Base-by-base conservation (phyloP, 331 rosid genomes). In the Rosa hybrid region DNA sequence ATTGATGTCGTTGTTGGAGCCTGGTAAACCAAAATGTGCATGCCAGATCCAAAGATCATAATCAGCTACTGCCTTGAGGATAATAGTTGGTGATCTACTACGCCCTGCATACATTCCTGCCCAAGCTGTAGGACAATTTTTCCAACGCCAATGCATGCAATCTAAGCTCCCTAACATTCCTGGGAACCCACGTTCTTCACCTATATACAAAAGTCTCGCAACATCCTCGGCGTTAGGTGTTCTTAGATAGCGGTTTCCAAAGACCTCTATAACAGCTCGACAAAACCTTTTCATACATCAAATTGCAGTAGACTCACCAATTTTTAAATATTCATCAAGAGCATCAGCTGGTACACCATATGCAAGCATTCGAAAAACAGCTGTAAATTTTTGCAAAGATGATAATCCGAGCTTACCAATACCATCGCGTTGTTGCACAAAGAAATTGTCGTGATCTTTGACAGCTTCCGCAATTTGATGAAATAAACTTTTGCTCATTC, bases 91-190 rank as follows among this genome's bases (percentile, higher is more conserved):
- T 51, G 72, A 62, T 76, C 80, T n/a, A 60, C 14, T 38, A 16
- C 0, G 8, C 44, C 51, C 5, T 2, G 51, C 10, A 5, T 48
- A 48, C 51, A 48, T 48, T 27, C 80, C 8, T 23, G 38, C 45
- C 60, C 72, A 76, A 42, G 27, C 17, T 12, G 27, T 45, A 46
- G 6, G 72, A 9, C 20, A 76, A 45, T 21, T 53, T 76, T 76
- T 76, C 56, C 72, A 76, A 20, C 10, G 41, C 7, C 56, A 60
- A 20, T 62, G 41, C 80, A 76, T 62, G 60, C 60, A 76, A 76
- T 63, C 60, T 21, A 76, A 17, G 34, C 62, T 76, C 60, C 72
- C 17, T 4, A 77, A 63, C 62, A 77, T 23, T 56, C 34, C 17
- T 23, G 39, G 10, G 18, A 63, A 56, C 5, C 59, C 7, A 23